A percentile compares a stretch with the other conserved stretches of the same genome.
These are phyloP conservation scores for Colletotrichum sp. DNA, from an alignment of 2,329 filamentous ascomycete genomes.

Conservation along the genomic window DNA sequence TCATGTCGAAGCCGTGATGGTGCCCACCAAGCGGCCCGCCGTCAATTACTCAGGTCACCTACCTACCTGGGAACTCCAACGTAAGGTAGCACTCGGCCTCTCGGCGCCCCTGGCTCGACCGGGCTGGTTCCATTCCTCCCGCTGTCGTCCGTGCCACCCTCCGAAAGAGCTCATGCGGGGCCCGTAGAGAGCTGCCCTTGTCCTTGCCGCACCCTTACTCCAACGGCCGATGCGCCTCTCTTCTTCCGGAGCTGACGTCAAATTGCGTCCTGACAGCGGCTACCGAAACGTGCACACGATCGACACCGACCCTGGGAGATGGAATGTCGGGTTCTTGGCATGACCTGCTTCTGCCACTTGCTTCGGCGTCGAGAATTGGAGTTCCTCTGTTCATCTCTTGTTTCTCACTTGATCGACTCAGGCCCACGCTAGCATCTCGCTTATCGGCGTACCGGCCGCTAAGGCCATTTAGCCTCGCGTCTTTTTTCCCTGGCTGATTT, in stretches of 20 bases:
- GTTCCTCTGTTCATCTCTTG: neutral
- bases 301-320: neutral
- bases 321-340: neutral
- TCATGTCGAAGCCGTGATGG: neutral
- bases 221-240: neutral
- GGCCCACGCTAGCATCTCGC: slow-evolving; percentile 11
- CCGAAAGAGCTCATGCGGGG: slow-evolving; percentile 18
- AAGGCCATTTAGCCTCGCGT: slow-evolving; percentile 8
- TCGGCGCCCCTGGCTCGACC: slow-evolving; percentile 11
- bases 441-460: slow-evolving; percentile 18
- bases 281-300: neutral
- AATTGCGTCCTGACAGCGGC: neutral
- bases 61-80: neutral
- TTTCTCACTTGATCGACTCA: neutral
- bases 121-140: slow-evolving; percentile 2
- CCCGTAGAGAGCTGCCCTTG: slow-evolving; percentile 6
- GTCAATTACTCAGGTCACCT: neutral
- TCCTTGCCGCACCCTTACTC: neutral
- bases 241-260: neutral
- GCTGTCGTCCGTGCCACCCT: slow-evolving; percentile 14
- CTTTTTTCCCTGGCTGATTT: neutral
- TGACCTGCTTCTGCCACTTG: neutral
- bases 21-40: neutral
- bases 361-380: neutral
- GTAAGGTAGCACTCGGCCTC: slow-evolving; percentile 17